phyloP scores from a whole-genome alignment of 495 filamentous ascomycete species.

The Clavariopsis aquatica region DNA sequence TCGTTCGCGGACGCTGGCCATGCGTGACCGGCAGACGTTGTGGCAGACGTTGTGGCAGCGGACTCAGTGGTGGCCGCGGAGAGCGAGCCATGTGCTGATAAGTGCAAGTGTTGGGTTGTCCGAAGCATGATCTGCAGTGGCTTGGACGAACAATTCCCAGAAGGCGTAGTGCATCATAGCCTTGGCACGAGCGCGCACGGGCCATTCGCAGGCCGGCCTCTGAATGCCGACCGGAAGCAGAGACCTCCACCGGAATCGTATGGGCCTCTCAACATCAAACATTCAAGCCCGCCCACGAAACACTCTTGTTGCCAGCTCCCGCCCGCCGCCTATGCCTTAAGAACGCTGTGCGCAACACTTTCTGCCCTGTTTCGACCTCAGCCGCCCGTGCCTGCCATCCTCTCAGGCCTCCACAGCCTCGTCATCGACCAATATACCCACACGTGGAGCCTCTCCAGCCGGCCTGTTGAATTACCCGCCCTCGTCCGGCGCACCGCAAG shows the following conservation, averaged over 20 bases:
- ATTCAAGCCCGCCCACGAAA: background rate
- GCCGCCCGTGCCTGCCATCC: background rate
- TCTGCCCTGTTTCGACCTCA: background rate
- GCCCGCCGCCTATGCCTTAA: background rate
- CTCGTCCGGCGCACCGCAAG: background rate
- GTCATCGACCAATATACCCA: slow-evolving; percentile 33
- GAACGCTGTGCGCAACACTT: background rate
- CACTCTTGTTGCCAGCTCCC: background rate
- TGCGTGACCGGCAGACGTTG: background rate
- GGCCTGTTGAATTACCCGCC: slow-evolving; percentile 31
- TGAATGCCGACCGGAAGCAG: background rate
- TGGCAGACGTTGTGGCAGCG: background rate
- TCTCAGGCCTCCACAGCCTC: slow-evolving; percentile 27
- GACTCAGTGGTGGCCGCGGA: background rate
- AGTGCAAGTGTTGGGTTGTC: background rate
- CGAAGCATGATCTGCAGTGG: background rate
- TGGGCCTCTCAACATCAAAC: background rate
- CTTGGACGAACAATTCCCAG: background rate
- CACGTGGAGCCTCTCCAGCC: slow-evolving; percentile 34
- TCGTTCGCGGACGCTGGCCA: background rate
- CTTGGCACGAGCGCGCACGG: background rate
- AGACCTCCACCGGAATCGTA: background rate
- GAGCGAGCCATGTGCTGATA: too few relatives aligned
- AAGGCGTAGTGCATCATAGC: background rate
- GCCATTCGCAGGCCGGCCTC: background rate